A percentile compares a stretch with the other conserved stretches of the same genome.
These are phyloP conservation scores for Penicillium vulpinum DNA, from an alignment of 2,329 filamentous ascomycete genomes.

Conservation along the genomic window DNA sequence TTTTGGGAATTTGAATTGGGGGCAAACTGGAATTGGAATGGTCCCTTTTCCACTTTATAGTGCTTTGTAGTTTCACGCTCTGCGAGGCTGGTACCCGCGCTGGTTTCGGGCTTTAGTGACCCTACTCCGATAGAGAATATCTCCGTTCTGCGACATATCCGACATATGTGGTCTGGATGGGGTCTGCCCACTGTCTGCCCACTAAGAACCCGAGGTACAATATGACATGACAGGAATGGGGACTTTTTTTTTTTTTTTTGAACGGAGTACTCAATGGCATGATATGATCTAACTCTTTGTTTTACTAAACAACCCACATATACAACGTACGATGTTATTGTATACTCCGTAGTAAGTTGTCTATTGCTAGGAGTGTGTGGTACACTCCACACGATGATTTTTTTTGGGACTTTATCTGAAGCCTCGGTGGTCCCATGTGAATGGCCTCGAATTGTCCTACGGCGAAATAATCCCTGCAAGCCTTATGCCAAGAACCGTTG, in stretches of 20 bases:
- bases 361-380: no score
- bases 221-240: not conserved
- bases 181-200: not conserved
- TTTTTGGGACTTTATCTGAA: conserved; percentile 3
- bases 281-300: not conserved
- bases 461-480: not conserved
- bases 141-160: no score
- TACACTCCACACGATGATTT: not conserved
- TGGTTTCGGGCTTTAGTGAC: not conserved
- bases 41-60: not conserved
- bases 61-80: not conserved
- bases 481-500: conserved; percentile 8
- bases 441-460: not conserved
- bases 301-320: not conserved
- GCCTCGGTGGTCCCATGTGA: conserved; percentile 13
- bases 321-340: not conserved
- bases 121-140: not conserved
- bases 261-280: conserved; percentile 1
- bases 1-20: not conserved
- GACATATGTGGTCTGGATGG: not conserved
- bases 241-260: not conserved
- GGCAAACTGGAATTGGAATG: not conserved
- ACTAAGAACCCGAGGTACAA: not conserved
- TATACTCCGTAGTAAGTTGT: no score
- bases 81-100: not conserved